Percentiles rank a stretch among this genome's conserved stretches.
phyloP scores from a whole-genome alignment of 208 protist genomes.

The Trypanosoma boissoni region DNA sequence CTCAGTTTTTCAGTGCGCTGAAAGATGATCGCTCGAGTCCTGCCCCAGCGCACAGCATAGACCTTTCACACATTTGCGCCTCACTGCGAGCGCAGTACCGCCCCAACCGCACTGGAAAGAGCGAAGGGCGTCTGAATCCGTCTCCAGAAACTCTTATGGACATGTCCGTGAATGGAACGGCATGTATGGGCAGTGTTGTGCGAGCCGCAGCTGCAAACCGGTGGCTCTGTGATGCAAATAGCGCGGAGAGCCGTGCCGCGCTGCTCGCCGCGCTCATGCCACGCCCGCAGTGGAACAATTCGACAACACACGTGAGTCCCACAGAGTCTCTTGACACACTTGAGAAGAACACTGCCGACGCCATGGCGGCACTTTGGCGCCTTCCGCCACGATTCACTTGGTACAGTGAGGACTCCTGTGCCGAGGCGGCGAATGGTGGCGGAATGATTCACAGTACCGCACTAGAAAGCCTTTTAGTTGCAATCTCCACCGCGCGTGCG shows the following conservation, averaged over 20 bases:
- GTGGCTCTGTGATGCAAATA: too few species aligned
- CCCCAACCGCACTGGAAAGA: too few species aligned
- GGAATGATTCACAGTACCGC: slow-evolving; percentile 39
- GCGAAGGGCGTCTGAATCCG: too few species aligned
- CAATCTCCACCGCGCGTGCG: slow-evolving; percentile 47
- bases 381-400: slow-evolving; percentile 50
- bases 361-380: slow-evolving; percentile 25
- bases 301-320: slow-evolving; percentile 7
- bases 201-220: too few species aligned
- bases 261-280: slow-evolving; percentile 13
- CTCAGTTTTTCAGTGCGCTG: too few species aligned
- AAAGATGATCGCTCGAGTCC: too few species aligned
- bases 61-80: too few species aligned
- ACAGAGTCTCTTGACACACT: background rate
- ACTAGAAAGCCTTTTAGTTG: slow-evolving; percentile 51
- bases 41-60: too few species aligned
- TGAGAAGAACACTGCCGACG: slow-evolving; percentile 35
- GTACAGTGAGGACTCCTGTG: background rate
- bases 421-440: slow-evolving; percentile 27
- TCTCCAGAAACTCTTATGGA: too few species aligned
- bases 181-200: too few species aligned
- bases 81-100: too few species aligned
- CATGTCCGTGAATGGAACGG: too few species aligned
- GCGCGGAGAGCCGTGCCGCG: slow-evolving; percentile 14
- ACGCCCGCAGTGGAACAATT: slow-evolving; percentile 14